phyloP scores from a whole-genome alignment of 352 stramenopile genomes.

The Pythium angustatum region DNA sequence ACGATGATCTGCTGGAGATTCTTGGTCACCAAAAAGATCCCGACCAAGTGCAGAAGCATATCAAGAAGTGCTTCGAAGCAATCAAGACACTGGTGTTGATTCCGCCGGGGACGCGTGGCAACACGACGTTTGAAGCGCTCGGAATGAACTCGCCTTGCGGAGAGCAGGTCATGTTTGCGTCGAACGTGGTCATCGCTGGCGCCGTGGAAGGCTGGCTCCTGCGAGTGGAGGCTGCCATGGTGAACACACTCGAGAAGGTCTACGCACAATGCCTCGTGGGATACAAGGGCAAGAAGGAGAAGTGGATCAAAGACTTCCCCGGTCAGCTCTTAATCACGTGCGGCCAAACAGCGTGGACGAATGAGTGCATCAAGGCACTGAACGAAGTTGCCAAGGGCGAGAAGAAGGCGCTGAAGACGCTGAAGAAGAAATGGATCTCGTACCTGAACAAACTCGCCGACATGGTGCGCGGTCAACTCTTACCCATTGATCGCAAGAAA shows the following conservation, averaged over 20 bases:
- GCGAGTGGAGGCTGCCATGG: slow-evolving; percentile 83
- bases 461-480: slow-evolving; percentile 90
- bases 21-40: slow-evolving; percentile 86
- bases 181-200: slow-evolving; percentile 87
- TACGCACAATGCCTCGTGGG: slow-evolving; percentile 82
- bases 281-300: slow-evolving; percentile 94
- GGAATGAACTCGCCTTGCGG: slow-evolving; percentile 91
- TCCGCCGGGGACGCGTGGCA: slow-evolving; percentile 62
- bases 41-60: slow-evolving; percentile 89
- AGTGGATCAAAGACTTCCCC: slow-evolving; percentile 94
- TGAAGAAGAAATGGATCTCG: slow-evolving; percentile 95
- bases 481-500: slow-evolving; percentile 92
- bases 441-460: slow-evolving; percentile 94
- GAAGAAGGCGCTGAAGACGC: slow-evolving; percentile 89
- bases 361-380: slow-evolving; percentile 92
- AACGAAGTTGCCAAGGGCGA: slow-evolving; percentile 89
- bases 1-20: slow-evolving; percentile 87
- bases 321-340: slow-evolving; percentile 93
- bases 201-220: slow-evolving; percentile 91
- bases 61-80: slow-evolving; percentile 92
- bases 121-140: slow-evolving; percentile 86
- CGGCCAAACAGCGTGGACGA: slow-evolving; percentile 91
- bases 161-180: slow-evolving; percentile 83
- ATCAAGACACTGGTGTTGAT: slow-evolving; percentile 83
- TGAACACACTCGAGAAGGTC: slow-evolving; percentile 83